A percentile compares a stretch with the other conserved stretches of the same genome.
Evolutionary conservation across 495 filamentous ascomycete genomes (phyloP).

Genomic region (Hypoxylon lenormandii): DNA sequence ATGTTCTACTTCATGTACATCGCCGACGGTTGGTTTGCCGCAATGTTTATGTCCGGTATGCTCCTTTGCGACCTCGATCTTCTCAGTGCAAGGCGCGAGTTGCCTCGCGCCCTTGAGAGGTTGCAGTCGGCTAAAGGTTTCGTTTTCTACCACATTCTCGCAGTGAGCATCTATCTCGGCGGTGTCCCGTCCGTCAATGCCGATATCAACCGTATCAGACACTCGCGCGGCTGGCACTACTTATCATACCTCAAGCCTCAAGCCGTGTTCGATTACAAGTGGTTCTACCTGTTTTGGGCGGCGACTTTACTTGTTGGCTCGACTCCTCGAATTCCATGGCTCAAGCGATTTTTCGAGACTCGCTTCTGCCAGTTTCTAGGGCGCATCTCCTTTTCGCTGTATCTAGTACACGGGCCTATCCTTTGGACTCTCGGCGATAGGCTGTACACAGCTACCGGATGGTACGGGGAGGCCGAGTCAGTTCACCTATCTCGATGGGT

Average conservation of each 20-base stretch:
- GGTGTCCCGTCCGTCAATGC: slow-evolving; percentile 59
- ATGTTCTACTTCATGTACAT: slow-evolving; percentile 61
- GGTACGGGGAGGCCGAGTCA: slow-evolving; percentile 53
- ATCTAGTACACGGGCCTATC: slow-evolving; percentile 73
- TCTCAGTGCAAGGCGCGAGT: slow-evolving; percentile 55
- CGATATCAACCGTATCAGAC: slow-evolving; percentile 51
- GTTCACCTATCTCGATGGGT: slow-evolving; percentile 59
- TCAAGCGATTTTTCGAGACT: slow-evolving; percentile 68
- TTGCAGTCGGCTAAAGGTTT: slow-evolving; percentile 57
- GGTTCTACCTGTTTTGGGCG: slow-evolving; percentile 65
- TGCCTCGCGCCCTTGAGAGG: slow-evolving; percentile 53
- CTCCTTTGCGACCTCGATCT: slow-evolving; percentile 64
- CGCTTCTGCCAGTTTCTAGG: slow-evolving; percentile 73
- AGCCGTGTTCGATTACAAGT: slow-evolving; percentile 63
- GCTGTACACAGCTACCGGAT: slow-evolving; percentile 66
- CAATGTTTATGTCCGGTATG: slow-evolving; percentile 62
- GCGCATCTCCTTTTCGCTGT: slow-evolving; percentile 72
- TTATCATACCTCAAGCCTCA: slow-evolving; percentile 63
- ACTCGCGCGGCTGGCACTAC: slow-evolving; percentile 60
- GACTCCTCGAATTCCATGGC: slow-evolving; percentile 58
- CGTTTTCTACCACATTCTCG: slow-evolving; percentile 62
- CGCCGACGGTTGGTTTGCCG: slow-evolving; percentile 60
- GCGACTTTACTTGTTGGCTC: slow-evolving; percentile 66
- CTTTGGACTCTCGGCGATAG: slow-evolving; percentile 59
- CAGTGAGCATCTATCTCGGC: slow-evolving; percentile 57